Conservation (phyloP, 106 monocot species). For the Dendrobium catenatum region DNA sequence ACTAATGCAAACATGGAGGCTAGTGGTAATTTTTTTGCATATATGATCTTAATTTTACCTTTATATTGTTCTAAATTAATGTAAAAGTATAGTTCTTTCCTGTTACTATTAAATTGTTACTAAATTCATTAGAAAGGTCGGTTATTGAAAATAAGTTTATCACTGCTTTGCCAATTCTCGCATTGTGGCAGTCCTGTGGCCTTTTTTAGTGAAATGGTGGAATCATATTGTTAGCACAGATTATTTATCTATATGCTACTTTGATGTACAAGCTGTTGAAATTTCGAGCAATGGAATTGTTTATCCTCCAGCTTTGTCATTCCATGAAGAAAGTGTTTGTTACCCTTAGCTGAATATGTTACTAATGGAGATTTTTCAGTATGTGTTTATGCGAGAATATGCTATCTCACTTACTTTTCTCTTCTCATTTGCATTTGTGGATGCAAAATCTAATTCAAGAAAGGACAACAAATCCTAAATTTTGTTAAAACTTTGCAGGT, state of each 20-base stretch:
- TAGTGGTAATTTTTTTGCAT: no score
- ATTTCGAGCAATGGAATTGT: background rate
- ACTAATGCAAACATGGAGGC: no score
- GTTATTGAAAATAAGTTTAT: no score
- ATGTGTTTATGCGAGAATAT: background rate
- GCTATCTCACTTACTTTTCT: background rate
- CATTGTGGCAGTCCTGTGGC: no score
- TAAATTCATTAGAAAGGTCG: no score
- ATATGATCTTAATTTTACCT: no score
- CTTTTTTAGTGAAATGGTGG: background rate
- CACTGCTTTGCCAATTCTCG: no score
- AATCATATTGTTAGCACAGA: background rate
- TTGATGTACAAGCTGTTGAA: background rate
- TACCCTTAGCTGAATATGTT: background rate
- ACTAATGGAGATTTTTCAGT: background rate
- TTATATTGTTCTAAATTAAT: no score
- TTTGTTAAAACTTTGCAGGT: slow-evolving; percentile 29
- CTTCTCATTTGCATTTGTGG: background rate
- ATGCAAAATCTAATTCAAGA: background rate
- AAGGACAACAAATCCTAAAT: background rate
- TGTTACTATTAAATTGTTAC: no score
- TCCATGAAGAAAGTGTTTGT: background rate
- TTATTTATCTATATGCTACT: background rate
- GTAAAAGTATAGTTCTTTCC: no score
- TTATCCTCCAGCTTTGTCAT: background rate